Base-by-base conservation (phyloP, 345 rosid species). In the Pistacia integerrima region DNA sequence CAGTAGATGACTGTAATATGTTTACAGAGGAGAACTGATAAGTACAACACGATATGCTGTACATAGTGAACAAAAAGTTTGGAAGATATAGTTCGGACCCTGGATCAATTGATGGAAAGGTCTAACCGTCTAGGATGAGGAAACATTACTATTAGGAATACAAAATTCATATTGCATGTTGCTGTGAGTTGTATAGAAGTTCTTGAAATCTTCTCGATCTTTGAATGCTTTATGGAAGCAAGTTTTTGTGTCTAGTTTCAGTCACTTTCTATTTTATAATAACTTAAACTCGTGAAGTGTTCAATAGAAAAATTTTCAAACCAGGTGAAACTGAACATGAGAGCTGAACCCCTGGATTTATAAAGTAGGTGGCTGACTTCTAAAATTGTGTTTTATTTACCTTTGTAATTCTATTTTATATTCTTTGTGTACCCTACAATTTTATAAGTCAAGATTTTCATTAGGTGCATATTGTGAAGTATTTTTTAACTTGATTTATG, bases 101-200 rank as follows among this genome's bases (percentile, higher is more conserved):
- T 11, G 17, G 57, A 30, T 48, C 20, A 56, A 4, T 62, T 62
- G 76, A 33, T 73, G 33, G 33, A 20, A 13, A 0, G 25, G 18
- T 60, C 25, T 18, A 48, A 25, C 22, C 64, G 4, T 46, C 77
- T 51, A 64, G 51, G 69, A 51, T 64, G 61, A 64, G 70, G 62
- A 74, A 33, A 11, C 7, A 30, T 74, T 41, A 61, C n/a, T 51
- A 36, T 3, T 62, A 41, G 46, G 46, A 41, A 5, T 41, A 5
- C 9, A 5, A 8, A 8, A 41, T 41, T 41, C 46, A 28, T 49
- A 25, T 52, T 14, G 33, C 17, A 2, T 69, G 38, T 69, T 69
- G 13, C 59, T 52, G 59, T 28, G 36, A 17, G 60, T 52, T 30
- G 22, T 41, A 41, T 41, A 51, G 12, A 8, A 11, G 38, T 49